Percentiles rank a stretch among this genome's conserved stretches.
Evolutionary conservation across 768 basidiomycete species (phyloP).

Genomic region (Cubamyces sp.): DNA sequence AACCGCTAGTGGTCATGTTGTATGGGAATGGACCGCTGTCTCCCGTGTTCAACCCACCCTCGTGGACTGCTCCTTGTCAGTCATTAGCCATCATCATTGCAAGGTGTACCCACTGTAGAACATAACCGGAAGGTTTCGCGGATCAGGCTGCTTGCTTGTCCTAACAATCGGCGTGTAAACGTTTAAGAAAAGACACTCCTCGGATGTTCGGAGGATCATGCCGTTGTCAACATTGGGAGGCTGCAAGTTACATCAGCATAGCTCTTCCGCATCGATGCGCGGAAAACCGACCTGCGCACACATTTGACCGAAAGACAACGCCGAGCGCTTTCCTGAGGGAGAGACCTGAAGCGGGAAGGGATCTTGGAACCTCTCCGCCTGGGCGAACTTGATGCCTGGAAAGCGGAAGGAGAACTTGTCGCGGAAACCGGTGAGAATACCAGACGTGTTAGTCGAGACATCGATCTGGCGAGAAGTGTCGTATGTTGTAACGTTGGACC

Average conservation of each 20-base stretch:
- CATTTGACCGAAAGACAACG: conserved; percentile 9
- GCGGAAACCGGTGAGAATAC: conserved; percentile 12
- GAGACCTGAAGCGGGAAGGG: neutral
- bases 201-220: conserved; percentile 10
- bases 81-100: no score
- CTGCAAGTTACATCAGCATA: neutral
- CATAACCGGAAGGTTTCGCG: conserved; percentile 14
- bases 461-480: conserved; percentile 15
- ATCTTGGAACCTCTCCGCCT: conserved; percentile 6
- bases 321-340: neutral
- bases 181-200: conserved; percentile 19
- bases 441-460: conserved; percentile 11
- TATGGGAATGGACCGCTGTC: conserved; percentile 18
- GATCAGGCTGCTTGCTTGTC: neutral
- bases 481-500: conserved; percentile 19
- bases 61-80: conserved; percentile 4
- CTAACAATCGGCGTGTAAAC: conserved; percentile 14
- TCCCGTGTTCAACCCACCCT: conserved; percentile 18
- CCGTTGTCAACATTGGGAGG: conserved; percentile 21
- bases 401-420: conserved; percentile 23
- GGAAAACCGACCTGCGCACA: conserved; percentile 11
- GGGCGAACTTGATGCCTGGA: conserved; percentile 14
- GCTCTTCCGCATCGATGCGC: neutral
- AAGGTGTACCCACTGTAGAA: conserved; percentile 12
- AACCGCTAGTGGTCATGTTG: conserved; percentile 20